These are phyloP conservation scores for Lactarius indigo DNA, from an alignment of 768 basidiomycete genomes.

Conservation along the genomic window DNA sequence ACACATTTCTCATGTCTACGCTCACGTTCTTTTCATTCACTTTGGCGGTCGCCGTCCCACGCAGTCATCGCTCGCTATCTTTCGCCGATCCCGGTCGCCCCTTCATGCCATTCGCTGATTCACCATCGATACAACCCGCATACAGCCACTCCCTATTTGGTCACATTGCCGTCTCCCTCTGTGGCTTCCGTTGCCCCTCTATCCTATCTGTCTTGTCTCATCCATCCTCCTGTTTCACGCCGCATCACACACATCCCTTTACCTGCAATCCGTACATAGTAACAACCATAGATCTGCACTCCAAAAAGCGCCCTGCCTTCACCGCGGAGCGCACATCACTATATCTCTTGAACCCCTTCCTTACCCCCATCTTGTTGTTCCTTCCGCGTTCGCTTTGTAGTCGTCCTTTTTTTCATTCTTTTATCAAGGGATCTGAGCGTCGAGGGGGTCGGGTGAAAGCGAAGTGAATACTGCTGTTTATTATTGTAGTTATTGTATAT, in stretches of 20 bases:
- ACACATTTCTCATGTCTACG: neutral
- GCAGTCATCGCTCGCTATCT: neutral
- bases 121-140: conserved; percentile 15
- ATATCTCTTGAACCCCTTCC: conserved; percentile 16
- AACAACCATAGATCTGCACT: conserved; percentile 18
- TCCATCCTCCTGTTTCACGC: conserved; percentile 13
- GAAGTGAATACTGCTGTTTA: conserved; percentile 21
- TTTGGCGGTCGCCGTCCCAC: conserved; percentile 4
- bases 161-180: conserved; percentile 13
- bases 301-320: conserved; percentile 17
- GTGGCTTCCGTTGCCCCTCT: conserved; percentile 5
- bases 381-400: conserved; percentile 20
- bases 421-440: conserved; percentile 20
- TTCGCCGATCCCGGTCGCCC: conserved; percentile 8
- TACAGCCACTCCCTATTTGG: conserved; percentile 13
- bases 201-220: conserved; percentile 6
- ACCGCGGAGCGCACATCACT: conserved; percentile 23
- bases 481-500: conserved; percentile 29
- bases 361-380: conserved; percentile 6
- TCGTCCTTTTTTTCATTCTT: conserved; percentile 14
- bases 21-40: conserved; percentile 18
- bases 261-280: conserved; percentile 22
- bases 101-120: conserved; percentile 17
- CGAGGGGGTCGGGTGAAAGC: conserved; percentile 16
- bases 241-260: conserved; percentile 15